These are phyloP conservation scores for Lentinula lateritia DNA, from an alignment of 768 basidiomycete genomes.

Conservation along the genomic window DNA sequence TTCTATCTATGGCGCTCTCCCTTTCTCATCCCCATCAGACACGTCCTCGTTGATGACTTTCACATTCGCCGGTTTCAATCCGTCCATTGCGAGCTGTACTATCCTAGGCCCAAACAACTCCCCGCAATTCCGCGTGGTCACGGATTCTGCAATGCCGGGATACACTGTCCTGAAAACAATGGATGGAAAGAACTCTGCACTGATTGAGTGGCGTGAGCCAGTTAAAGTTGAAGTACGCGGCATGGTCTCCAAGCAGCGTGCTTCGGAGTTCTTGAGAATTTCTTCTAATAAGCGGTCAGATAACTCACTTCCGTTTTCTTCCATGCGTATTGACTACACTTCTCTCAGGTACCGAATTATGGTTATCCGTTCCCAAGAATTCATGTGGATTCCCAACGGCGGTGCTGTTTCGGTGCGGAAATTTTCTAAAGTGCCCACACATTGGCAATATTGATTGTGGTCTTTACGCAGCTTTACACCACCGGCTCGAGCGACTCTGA, in stretches of 20 bases:
- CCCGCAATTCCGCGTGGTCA: slow-evolving; percentile 34
- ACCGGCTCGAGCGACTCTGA: slow-evolving; percentile 18
- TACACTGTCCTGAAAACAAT: slow-evolving; percentile 30
- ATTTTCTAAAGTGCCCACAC: background rate
- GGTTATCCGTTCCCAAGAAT: slow-evolving; percentile 26
- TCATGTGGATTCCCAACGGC: slow-evolving; percentile 32
- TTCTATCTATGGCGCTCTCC: background rate
- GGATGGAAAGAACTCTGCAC: slow-evolving; percentile 25
- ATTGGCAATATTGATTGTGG: background rate
- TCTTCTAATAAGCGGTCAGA: slow-evolving; percentile 35
- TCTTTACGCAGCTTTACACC: slow-evolving; percentile 26
- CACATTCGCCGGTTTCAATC: slow-evolving; percentile 34
- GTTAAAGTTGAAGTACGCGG: slow-evolving; percentile 35
- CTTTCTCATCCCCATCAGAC: background rate
- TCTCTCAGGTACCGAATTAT: slow-evolving; percentile 28
- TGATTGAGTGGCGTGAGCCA: slow-evolving; percentile 39
- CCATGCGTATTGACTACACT: background rate
- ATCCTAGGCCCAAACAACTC: slow-evolving; percentile 36
- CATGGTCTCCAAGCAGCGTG: slow-evolving; percentile 25
- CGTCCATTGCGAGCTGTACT: slow-evolving; percentile 36
- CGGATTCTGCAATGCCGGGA: slow-evolving; percentile 24
- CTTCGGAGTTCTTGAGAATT: slow-evolving; percentile 36
- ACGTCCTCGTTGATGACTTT: slow-evolving; percentile 26
- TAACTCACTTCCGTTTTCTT: background rate
- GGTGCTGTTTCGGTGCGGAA: slow-evolving; percentile 28